Evolutionary conservation across 169 alveolate species (phyloP).

Genomic region (Cryptosporidium felis): DNA sequence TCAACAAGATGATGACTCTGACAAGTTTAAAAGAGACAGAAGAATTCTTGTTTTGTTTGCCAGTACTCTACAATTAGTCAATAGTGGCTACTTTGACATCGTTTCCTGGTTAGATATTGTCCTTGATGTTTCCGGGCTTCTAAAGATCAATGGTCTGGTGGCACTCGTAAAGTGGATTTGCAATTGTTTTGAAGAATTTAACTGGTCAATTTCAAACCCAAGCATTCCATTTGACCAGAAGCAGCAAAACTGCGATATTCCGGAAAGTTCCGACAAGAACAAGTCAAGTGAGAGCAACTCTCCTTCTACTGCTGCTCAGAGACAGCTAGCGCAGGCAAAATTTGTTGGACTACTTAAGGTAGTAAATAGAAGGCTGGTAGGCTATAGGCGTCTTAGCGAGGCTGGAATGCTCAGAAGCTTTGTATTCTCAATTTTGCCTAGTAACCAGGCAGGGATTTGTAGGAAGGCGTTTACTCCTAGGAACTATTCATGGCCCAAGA

Average conservation of each 20-base stretch:
- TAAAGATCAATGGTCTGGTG: slow-evolving; percentile 24
- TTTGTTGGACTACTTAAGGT: slow-evolving; percentile 45
- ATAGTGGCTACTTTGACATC: slow-evolving; percentile 30
- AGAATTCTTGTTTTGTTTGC: not conserved
- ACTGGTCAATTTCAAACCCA: slow-evolving; percentile 58
- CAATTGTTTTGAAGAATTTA: slow-evolving; percentile 17
- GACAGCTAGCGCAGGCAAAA: slow-evolving; percentile 70
- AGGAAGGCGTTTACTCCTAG: slow-evolving; percentile 35
- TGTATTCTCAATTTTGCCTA: slow-evolving; percentile 40
- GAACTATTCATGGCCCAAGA: not conserved
- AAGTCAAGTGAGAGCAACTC: too few relatives aligned
- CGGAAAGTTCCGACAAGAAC: too few relatives aligned
- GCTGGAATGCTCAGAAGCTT: slow-evolving; percentile 53
- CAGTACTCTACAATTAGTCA: slow-evolving; percentile 12
- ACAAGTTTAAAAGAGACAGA: not conserved
- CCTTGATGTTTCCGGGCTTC: not conserved
- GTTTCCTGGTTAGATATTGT: slow-evolving; percentile 47
- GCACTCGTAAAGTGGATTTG: slow-evolving; percentile 49
- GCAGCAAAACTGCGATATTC: too few relatives aligned
- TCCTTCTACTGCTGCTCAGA: slow-evolving; percentile 53
- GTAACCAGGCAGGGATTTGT: slow-evolving; percentile 68
- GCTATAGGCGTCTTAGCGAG: not conserved
- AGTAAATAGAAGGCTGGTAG: slow-evolving; percentile 18
- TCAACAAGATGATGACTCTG: not conserved
- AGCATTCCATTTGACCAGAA: slow-evolving; percentile 35